Evolutionary conservation across 1,139 yeast species (phyloP).

Genomic region (Pneumocystis oryctolagi): DNA sequence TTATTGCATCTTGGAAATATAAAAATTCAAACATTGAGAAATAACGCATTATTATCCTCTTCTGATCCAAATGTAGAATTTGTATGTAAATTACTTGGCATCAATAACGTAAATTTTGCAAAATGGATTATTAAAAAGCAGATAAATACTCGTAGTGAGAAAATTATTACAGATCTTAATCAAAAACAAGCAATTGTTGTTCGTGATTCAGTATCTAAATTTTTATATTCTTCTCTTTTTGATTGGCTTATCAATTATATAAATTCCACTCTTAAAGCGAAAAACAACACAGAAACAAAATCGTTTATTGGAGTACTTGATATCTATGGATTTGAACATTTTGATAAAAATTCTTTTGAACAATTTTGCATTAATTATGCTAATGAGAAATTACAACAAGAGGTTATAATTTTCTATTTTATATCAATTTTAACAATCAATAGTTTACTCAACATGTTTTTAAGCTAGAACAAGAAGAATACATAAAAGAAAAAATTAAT

Average conservation of each 20-base stretch:
- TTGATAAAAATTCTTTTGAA: slow-evolving; percentile 84
- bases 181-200: slow-evolving; percentile 81
- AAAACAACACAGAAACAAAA: slow-evolving; percentile 34
- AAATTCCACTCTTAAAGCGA: slow-evolving; percentile 63
- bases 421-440: not conserved
- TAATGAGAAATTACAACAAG: slow-evolving; percentile 93
- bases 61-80: slow-evolving; percentile 75
- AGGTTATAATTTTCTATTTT: slow-evolving; percentile 19
- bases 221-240: slow-evolving; percentile 77
- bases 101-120: slow-evolving; percentile 58
- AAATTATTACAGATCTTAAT: slow-evolving; percentile 69
- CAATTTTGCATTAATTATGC: slow-evolving; percentile 97
- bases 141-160: slow-evolving; percentile 82
- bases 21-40: slow-evolving; percentile 71
- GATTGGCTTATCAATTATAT: slow-evolving; percentile 89
- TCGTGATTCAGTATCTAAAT: slow-evolving; percentile 90
- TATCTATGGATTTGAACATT: slow-evolving; percentile 95
- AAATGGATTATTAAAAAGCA: slow-evolving; percentile 93
- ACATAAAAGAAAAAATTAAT: slow-evolving; percentile 77
- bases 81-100: slow-evolving; percentile 75
- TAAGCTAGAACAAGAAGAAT: slow-evolving; percentile 92
- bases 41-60: slow-evolving; percentile 64
- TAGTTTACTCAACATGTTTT: slow-evolving; percentile 86
- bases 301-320: slow-evolving; percentile 92
- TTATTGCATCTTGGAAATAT: slow-evolving; percentile 87